These are phyloP conservation scores for Boletellus sp. DNA, from an alignment of 768 basidiomycete species.

Conservation along the genomic window DNA sequence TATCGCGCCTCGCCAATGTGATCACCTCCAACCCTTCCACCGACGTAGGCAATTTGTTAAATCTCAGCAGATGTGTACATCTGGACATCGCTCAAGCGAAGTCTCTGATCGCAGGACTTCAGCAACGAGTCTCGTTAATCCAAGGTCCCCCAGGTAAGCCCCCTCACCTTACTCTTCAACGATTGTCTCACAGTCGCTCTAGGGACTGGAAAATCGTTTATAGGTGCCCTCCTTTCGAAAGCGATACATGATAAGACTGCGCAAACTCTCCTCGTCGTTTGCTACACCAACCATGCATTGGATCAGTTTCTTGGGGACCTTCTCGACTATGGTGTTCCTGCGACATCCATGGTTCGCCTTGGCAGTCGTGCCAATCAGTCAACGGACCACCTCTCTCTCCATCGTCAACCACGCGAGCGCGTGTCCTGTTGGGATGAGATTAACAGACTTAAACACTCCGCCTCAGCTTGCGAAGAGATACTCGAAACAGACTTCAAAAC, in stretches of 20 bases:
- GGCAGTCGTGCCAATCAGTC: constrained; percentile 49
- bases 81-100: constrained; percentile 52
- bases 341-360: constrained; percentile 48
- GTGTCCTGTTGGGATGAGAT: constrained; percentile 1
- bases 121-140: constrained; percentile 55
- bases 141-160: constrained; percentile 68
- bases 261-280: constrained; percentile 60
- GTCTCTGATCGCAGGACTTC: constrained; percentile 50
- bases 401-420: constrained; percentile 35
- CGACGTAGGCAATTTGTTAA: constrained; percentile 40
- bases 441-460: constrained; percentile 15
- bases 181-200: not conserved
- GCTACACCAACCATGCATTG: no score
- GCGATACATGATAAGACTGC: constrained; percentile 46
- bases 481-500: constrained; percentile 10
- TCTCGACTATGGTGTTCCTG: no score
- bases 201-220: constrained; percentile 77
- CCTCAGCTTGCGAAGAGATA: no score
- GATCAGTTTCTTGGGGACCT: no score
- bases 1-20: constrained; percentile 24
- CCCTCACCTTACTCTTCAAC: not conserved
- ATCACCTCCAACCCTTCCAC: constrained; percentile 31
- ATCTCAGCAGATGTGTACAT: constrained; percentile 36
- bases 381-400: constrained; percentile 46
- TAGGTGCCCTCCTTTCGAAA: constrained; percentile 65